phyloP scores from a whole-genome alignment of 2,329 filamentous ascomycete species.

The Kalmusia sp. region DNA sequence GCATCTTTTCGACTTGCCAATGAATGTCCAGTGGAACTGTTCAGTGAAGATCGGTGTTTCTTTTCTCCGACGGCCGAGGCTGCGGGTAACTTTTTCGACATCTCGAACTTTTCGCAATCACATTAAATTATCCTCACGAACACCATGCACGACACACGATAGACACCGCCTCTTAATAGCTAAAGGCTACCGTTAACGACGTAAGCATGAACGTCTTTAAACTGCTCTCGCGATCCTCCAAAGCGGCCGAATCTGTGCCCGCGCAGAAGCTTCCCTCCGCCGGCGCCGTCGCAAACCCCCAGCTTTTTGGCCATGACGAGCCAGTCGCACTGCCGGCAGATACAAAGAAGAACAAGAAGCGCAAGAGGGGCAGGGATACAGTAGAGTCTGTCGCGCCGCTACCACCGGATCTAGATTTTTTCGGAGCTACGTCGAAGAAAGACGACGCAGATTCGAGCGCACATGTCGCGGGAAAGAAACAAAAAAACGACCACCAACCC shows the following conservation, averaged over 20 bases:
- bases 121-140: neutral
- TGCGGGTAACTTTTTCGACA: constrained; percentile 28
- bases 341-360: constrained; percentile 44
- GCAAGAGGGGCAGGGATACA: constrained; percentile 48
- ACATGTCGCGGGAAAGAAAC: constrained; percentile 18
- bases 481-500: constrained; percentile 20
- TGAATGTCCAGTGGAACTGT: neutral
- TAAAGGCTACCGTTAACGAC: neutral
- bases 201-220: constrained; percentile 73
- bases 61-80: constrained; percentile 25
- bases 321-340: constrained; percentile 44
- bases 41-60: constrained; percentile 22
- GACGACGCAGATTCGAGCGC: constrained; percentile 13
- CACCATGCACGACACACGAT: constrained; percentile 4
- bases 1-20: constrained; percentile 21
- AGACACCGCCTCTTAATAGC: neutral
- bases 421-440: constrained; percentile 33
- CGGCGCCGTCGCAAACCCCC: constrained; percentile 69
- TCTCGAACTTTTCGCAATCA: constrained; percentile 12
- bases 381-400: constrained; percentile 21
- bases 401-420: constrained; percentile 53
- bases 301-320: constrained; percentile 64
- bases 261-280: constrained; percentile 66
- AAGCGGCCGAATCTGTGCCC: constrained; percentile 54
- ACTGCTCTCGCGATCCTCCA: constrained; percentile 74